Base-by-base conservation (phyloP, 179 eudicot genomes). In the Silene coronaria region DNA sequence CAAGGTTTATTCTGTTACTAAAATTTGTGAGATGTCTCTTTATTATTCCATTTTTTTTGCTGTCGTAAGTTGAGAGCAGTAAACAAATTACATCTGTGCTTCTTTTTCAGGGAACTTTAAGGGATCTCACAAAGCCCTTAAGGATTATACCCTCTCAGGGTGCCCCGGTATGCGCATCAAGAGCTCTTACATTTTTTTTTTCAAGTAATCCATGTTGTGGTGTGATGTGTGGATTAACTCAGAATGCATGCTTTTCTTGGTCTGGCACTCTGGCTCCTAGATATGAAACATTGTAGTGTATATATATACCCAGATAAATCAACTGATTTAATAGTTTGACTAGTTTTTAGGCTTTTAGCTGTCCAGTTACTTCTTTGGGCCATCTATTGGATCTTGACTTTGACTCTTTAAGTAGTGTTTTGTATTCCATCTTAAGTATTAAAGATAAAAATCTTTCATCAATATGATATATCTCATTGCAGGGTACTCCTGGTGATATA, bases 111-210 rank as follows among this genome's bases (percentile, higher is more conserved):
- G 88, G 88, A 63, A 86, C 85, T 27, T 71, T 86, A 27, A 81
- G 88, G 76, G 85, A 86, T 80, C 88, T 86, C 70, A 75, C 81
- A 22, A 86, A 82, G 72, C 80, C 82, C 16, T 78, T 81, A 68
- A 82, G 85, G 77, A 57, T 65, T 38, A 8, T 78, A 42, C 78
- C 86, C 55, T 78, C 75, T 68, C 86, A 78, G 28, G 68, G 64
- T 73, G 80, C 74, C 23, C 78, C 55, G 75, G 88, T 83, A 86
- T 66, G 86, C 70, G 30, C 23, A 16, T 46, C 34, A 3, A 75
- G 17, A 32, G 78, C 70, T 70, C 42, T 45, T 75, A 55, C 74
- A 38, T 73, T 72, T 61, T 72, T 11, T 5, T 38, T 23, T 5
- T 38, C n/a, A 23, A 38, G n/a, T 75, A 12, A 48, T 77, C 10